A percentile compares a stretch with the other conserved stretches of the same genome.
Evolutionary conservation across 306 rosid species (phyloP).

Genomic region (Medicago ruthenica): DNA sequence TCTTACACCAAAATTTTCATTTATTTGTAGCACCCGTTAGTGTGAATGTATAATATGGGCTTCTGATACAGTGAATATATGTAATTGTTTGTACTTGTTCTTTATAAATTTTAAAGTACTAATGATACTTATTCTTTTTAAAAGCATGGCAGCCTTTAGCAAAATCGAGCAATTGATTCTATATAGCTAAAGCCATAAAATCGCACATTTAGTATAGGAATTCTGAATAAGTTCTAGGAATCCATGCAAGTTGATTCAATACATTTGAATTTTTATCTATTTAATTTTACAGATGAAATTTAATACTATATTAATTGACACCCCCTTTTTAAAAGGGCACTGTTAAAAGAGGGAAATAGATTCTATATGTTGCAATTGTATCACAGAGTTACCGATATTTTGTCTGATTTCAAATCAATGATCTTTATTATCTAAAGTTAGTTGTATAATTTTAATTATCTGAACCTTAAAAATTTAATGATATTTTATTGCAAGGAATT

Average conservation of each 20-base stretch:
- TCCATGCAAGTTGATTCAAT: conserved; percentile 27
- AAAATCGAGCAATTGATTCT: conserved; percentile 46
- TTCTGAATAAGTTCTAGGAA: conserved; percentile 37
- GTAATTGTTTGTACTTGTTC: not conserved
- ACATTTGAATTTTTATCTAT: conserved; percentile 1
- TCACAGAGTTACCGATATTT: no score
- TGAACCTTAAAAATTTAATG: no score
- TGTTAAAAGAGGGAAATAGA: no score
- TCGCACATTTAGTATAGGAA: conserved; percentile 33
- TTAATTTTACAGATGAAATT: not conserved
- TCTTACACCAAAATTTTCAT: not conserved
- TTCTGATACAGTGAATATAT: conserved; percentile 11
- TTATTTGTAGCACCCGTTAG: not conserved
- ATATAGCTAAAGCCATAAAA: conserved; percentile 46
- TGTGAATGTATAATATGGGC: conserved; percentile 20
- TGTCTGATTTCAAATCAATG: no score
- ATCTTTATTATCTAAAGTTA: no score
- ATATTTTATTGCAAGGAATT: no score
- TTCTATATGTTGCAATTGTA: no score
- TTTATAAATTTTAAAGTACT: conserved; percentile 37
- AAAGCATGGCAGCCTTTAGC: conserved; percentile 78
- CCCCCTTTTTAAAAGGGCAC: conserved; percentile 46
- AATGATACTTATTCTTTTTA: conserved; percentile 49
- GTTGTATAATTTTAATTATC: no score
- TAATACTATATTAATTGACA: conserved; percentile 31